Evolutionary conservation across 257 asterid genomes (phyloP).

Genomic region (Solanum dulcamara): DNA sequence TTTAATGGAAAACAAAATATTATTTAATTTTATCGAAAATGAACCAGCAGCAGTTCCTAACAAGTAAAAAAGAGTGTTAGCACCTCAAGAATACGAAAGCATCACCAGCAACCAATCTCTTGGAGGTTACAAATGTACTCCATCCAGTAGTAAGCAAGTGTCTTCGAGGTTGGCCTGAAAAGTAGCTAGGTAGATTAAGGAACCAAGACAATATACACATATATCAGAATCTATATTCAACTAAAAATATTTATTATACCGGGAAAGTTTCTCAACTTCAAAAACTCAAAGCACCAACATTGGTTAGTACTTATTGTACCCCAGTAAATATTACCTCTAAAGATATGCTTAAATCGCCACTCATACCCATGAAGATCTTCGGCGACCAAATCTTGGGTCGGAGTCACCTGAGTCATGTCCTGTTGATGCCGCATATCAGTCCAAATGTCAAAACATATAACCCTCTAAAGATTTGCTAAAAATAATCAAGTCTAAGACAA

Average conservation of each 20-base stretch:
- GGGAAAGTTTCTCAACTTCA: neutral
- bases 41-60: neutral
- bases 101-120: constrained; percentile 62
- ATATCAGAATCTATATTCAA: neutral
- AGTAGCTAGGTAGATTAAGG: neutral
- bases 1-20: neutral
- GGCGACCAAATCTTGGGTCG: constrained; percentile 79
- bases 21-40: neutral
- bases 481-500: neutral
- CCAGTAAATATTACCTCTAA: constrained; percentile 40
- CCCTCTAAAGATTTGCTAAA: neutral
- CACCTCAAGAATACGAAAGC: constrained; percentile 76
- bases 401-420: constrained; percentile 79
- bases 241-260: neutral
- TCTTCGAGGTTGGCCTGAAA: constrained; percentile 74
- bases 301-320: neutral
- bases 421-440: constrained; percentile 10
- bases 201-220: neutral
- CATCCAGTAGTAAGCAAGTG: constrained; percentile 80
- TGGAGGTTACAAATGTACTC: constrained; percentile 77
- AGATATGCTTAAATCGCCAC: constrained; percentile 92
- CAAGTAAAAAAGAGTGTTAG: neutral
- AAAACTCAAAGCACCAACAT: neutral
- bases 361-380: constrained; percentile 74
- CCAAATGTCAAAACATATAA: neutral